Evolutionary conservation across 192 early-diverging fungal species (phyloP).

Genomic region (Coemansia javaensis): DNA sequence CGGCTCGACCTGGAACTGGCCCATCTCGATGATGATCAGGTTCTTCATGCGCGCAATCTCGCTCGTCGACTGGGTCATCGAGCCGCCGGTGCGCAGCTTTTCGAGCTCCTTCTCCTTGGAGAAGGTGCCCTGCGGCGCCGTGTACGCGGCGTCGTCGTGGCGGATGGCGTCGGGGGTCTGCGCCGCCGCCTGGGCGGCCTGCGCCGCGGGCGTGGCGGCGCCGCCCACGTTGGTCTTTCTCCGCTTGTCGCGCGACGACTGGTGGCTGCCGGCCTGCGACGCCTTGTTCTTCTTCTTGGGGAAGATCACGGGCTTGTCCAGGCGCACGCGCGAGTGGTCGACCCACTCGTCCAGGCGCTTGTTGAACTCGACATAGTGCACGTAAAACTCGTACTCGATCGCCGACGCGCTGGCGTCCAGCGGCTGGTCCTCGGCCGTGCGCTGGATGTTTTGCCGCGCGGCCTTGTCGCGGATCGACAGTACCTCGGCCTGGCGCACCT

Average conservation of each 20-base stretch:
- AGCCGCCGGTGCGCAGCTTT: slow-evolving; percentile 84
- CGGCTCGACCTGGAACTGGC: slow-evolving; percentile 77
- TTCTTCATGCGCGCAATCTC: slow-evolving; percentile 95
- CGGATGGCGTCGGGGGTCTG: slow-evolving; percentile 40
- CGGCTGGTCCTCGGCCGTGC: slow-evolving; percentile 47
- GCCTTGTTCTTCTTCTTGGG: slow-evolving; percentile 62
- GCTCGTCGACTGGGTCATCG: slow-evolving; percentile 94
- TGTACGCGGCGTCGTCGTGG: slow-evolving; percentile 43
- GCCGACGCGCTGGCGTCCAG: slow-evolving; percentile 20
- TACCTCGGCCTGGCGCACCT: slow-evolving; percentile 81
- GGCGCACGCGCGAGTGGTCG: slow-evolving; percentile 55
- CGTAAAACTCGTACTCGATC: slow-evolving; percentile 74
- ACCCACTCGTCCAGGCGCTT: slow-evolving; percentile 99
- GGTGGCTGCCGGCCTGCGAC: slow-evolving; percentile 14
- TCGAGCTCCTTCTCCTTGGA: slow-evolving; percentile 97
- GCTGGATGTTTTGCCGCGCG: slow-evolving; percentile 43
- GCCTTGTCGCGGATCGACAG: slow-evolving; percentile 64
- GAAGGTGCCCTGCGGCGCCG: slow-evolving; percentile 51
- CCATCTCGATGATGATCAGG: slow-evolving; percentile 82
- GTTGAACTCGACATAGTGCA: slow-evolving; percentile 96
- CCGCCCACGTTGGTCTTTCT: slow-evolving; percentile 49
- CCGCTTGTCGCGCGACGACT: slow-evolving; percentile 41
- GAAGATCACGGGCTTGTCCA: slow-evolving; percentile 64
- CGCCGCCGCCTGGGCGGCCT: slow-evolving; percentile 34
- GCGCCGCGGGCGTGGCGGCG: slow-evolving; percentile 8